phyloP scores from a whole-genome alignment of 2,329 filamentous ascomycete species.

The Biscogniauxia marginata region DNA sequence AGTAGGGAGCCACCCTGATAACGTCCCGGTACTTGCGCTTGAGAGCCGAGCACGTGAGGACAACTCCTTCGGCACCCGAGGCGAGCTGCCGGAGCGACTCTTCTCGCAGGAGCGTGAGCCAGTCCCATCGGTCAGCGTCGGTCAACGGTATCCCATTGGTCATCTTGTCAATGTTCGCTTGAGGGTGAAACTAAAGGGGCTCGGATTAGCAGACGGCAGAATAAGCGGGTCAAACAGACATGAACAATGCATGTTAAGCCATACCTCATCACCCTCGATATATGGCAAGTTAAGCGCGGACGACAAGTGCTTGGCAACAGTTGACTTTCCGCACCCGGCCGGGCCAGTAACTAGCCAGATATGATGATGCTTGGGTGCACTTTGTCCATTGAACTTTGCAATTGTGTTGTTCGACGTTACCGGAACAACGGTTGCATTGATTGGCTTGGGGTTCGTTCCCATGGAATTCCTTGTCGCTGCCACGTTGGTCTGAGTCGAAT shows the following conservation, averaged over 20 bases:
- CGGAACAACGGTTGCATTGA: slow-evolving; percentile 31
- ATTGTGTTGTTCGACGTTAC: slow-evolving; percentile 31
- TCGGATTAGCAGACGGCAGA: slow-evolving; percentile 7
- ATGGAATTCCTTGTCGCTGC: slow-evolving; percentile 29
- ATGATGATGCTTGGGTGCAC: slow-evolving; percentile 52
- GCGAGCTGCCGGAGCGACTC: slow-evolving; percentile 59
- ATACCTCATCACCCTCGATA: slow-evolving; percentile 76
- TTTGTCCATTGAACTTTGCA: slow-evolving; percentile 25
- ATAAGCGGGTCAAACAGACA: background rate
- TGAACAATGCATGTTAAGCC: slow-evolving; percentile 28
- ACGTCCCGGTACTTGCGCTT: slow-evolving; percentile 98
- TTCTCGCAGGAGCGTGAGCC: slow-evolving; percentile 77
- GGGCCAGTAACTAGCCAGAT: slow-evolving; percentile 81
- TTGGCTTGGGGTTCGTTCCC: slow-evolving; percentile 28
- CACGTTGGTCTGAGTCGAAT: slow-evolving; percentile 32
- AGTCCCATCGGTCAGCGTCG: slow-evolving; percentile 96
- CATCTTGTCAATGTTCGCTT: slow-evolving; percentile 90
- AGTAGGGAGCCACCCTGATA: slow-evolving; percentile 77
- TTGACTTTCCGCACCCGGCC: slow-evolving; percentile 77
- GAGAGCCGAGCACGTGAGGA: slow-evolving; percentile 92
- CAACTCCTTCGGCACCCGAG: slow-evolving; percentile 68
- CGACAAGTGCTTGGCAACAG: slow-evolving; percentile 66
- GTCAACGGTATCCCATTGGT: slow-evolving; percentile 76
- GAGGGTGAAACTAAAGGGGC: slow-evolving; percentile 63
- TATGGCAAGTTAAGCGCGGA: slow-evolving; percentile 64